Base-by-base conservation (phyloP, 2,329 filamentous ascomycete species). In the Cladosporium sp. region DNA sequence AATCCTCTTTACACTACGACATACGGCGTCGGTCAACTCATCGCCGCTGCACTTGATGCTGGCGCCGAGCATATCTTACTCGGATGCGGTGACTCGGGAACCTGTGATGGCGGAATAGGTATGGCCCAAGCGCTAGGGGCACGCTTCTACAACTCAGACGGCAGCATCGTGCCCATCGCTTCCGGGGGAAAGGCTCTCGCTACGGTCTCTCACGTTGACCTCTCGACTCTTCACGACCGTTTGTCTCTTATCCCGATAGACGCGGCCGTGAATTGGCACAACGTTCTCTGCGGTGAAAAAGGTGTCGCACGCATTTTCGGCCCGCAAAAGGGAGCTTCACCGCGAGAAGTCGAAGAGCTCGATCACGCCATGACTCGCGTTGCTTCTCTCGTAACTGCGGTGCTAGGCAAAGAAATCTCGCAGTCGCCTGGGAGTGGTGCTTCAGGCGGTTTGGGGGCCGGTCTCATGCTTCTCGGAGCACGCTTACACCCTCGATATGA, bases 111-210 rank as follows among this genome's bases (percentile, higher is more conserved):
- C 6, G 77, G 76, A 12, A 72, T 73, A 0, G 77, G 77, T 12
- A 78, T 80, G 75, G 71, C 77, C 7, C 76, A 80, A 54, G 76
- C 76, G 2, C 68, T 80, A 5, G 77, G 77, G 4, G 75, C 68
- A 3, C 66, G 67, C 2, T 65, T 79, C 13, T 53, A 74, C 11
- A 70, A 74, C 51, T 43, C 44, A 3, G 54, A 70, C 20, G 73
- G 71, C 2, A 43, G 58, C 3, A 58, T 64, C 20, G 59, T 78
- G 3, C 68, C 71, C 2, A 56, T 44, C 3, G 73, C 71, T 9
- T 59, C 53, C 11, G 75, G 75, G 24, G 75, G 75, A 9, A 62
- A 66, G 47, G 67, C 66, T 0, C 63, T 78, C 7, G 47, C 60
- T 9, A 54, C 62, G 0, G 58, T 78, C n/a, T 62, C 64, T 1